Percentiles rank a stretch among this genome's conserved stretches.
Evolutionary conservation across 2,329 filamentous ascomycete genomes (phyloP).

Genomic region (Cordyceps pruinosa): DNA sequence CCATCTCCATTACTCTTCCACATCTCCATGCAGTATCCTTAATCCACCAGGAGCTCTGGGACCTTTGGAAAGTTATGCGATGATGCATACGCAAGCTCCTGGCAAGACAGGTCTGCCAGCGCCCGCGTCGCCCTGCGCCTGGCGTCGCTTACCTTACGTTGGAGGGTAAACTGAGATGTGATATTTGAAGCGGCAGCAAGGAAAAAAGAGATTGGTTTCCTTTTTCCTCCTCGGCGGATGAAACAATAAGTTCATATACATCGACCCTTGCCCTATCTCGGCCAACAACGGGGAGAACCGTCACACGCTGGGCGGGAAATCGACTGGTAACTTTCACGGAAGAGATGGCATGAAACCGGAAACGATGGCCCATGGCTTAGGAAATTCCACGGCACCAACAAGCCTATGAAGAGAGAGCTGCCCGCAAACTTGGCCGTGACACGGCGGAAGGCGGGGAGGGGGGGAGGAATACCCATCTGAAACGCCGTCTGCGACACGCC

Average conservation of each 20-base stretch:
- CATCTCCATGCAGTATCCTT: background rate
- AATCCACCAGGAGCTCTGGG: too few relatives aligned
- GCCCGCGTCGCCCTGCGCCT: too few relatives aligned
- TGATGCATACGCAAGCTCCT: too few relatives aligned
- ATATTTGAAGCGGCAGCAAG: background rate
- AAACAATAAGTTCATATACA: background rate
- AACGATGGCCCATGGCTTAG: background rate
- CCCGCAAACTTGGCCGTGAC: background rate
- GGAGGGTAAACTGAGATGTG: background rate
- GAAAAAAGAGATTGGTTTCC: background rate
- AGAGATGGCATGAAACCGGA: background rate
- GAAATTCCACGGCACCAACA: too few relatives aligned
- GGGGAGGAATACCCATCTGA: background rate
- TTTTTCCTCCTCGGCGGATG: background rate
- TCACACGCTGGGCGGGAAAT: background rate
- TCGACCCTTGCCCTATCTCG: background rate
- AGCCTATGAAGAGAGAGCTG: background rate
- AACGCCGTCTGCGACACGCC: slow-evolving; percentile 3
- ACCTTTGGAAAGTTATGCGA: too few relatives aligned
- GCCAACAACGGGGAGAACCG: background rate
- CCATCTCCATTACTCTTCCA: background rate
- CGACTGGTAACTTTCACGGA: background rate
- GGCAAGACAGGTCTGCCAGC: too few relatives aligned
- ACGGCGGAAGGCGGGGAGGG: background rate
- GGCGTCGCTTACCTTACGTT: background rate